Evolutionary conservation across 2,329 filamentous ascomycete species (phyloP).

Genomic region (Aspergillus neoniger): DNA sequence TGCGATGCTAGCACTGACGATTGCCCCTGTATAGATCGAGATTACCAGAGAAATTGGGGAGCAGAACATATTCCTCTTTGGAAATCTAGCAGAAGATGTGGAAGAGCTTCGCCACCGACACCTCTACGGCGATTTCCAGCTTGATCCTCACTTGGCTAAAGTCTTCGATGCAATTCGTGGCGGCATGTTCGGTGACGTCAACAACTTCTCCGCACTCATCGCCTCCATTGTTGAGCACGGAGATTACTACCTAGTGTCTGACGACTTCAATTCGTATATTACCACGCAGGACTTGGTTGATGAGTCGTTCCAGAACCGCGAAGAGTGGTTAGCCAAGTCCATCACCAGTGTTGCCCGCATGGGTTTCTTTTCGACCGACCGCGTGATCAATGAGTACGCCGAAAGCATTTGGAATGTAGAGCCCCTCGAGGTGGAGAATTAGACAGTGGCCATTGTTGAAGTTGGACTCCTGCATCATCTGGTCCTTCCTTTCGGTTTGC

Average conservation of each 20-base stretch:
- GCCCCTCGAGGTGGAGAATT: slow-evolving; percentile 60
- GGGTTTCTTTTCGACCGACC: slow-evolving; percentile 96
- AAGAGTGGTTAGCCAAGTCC: slow-evolving; percentile 87
- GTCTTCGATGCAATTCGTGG: slow-evolving; percentile 83
- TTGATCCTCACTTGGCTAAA: slow-evolving; percentile 74
- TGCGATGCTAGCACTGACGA: slow-evolving; percentile 1
- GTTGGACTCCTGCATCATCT: not conserved
- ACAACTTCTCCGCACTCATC: slow-evolving; percentile 79
- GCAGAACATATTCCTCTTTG: slow-evolving; percentile 97
- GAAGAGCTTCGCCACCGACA: slow-evolving; percentile 92
- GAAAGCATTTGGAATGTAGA: slow-evolving; percentile 97
- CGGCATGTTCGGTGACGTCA: slow-evolving; percentile 76
- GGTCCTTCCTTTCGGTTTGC: not conserved
- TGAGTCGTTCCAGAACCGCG: slow-evolving; percentile 85
- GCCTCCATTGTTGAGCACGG: slow-evolving; percentile 87
- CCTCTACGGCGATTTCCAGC: slow-evolving; percentile 74
- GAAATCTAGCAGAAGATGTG: slow-evolving; percentile 92
- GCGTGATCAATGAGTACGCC: slow-evolving; percentile 96
- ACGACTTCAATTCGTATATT: slow-evolving; percentile 95
- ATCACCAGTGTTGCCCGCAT: slow-evolving; percentile 88
- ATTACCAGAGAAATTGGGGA: slow-evolving; percentile 97
- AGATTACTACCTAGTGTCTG: slow-evolving; percentile 96
- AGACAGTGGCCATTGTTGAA: slow-evolving; percentile 1
- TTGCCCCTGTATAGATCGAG: slow-evolving; percentile 68
- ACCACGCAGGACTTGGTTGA: slow-evolving; percentile 90